Evolutionary conservation across 179 eudicot genomes (phyloP), one percentile per base, ranked within the genome.

Genomic region (Heliamphora pulchella): DNA sequence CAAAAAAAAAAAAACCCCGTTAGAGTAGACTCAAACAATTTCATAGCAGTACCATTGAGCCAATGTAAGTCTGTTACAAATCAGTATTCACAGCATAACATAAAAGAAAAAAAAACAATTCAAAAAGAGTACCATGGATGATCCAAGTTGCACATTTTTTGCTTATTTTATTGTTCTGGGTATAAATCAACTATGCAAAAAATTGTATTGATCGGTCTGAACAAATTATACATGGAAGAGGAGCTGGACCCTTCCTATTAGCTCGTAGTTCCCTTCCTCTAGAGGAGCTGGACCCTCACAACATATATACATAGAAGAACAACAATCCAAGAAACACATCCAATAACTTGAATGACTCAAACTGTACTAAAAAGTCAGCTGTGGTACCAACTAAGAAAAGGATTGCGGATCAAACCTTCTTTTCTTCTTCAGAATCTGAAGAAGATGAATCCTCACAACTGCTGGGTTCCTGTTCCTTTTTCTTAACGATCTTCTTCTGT

Each of bases 391-490:
- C 6, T 8, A 64, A 14, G 10, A 8, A 18, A 66, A 41, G 72
- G 14, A 5, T 13, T 43, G 50, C 44, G 15, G 14, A 18, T 7
- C 72, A 58, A 46, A 91, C 97, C 93, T 87, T 84, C 58, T 81
- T 83, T 58, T 90, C 91, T 9, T 88, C 90, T 14, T 92, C 97
- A 57, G 90, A 83, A 1, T 88, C 93, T 7, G 85, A 84, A 6
- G 87, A 84, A 11, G 77, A n/a, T 6, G 22, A 70, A 0, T 87
- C 91, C 1, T 89, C 92, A 1, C 88, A 84, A 14, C 85, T 81
- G 78, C 89, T 86, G 77, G 64, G n/a, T n/a, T n/a, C n/a, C n/a
- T n/a, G 50, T n/a, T 84, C 87, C 39, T 17, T 80, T 70, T 86
- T 82, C 83, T 84, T 84, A 11, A 5, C 0, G 11, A 11, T 43